Evolutionary conservation across 2,329 filamentous ascomycete genomes (phyloP).

Genomic region (Myriangium duriaei): DNA sequence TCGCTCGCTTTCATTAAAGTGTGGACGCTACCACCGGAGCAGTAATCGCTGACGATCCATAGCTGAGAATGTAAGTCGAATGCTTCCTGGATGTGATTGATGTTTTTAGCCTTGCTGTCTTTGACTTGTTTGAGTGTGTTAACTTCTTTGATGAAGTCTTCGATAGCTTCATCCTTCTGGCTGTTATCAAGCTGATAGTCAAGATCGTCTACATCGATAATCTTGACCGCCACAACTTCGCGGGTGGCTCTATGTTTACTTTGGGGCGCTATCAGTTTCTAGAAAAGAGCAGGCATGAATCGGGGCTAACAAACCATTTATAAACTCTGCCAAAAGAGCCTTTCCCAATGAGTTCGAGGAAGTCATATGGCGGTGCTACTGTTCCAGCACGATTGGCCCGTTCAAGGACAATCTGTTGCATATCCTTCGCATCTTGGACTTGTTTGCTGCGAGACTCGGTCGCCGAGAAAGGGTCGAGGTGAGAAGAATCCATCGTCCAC

Average conservation of each 20-base stretch:
- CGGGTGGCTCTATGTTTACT: conserved; percentile 19
- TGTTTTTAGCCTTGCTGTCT: conserved; percentile 61
- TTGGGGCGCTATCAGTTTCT: too few species aligned
- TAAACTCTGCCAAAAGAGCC: conserved; percentile 64
- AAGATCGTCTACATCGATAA: conserved; percentile 70
- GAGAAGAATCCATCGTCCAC: conserved; percentile 21
- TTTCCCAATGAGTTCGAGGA: conserved; percentile 62
- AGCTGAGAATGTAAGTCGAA: conserved; percentile 65
- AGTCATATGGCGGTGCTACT: conserved; percentile 52
- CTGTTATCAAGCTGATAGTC: conserved; percentile 53
- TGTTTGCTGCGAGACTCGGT: conserved; percentile 34
- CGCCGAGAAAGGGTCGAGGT: conserved; percentile 15
- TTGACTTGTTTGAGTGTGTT: conserved; percentile 58
- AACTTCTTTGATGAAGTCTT: conserved; percentile 48
- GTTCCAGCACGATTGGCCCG: conserved; percentile 48
- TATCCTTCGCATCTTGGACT: conserved; percentile 56
- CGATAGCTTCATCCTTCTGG: conserved; percentile 49
- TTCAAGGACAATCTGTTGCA: conserved; percentile 53
- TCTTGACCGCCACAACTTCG: conserved; percentile 61
- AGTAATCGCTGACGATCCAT: conserved; percentile 84
- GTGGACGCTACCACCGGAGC: conserved; percentile 67
- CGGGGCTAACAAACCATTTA: conserved; percentile 41
- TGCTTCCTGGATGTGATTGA: conserved; percentile 71
- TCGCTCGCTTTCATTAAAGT: conserved; percentile 43
- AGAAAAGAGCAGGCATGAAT: too few species aligned